phyloP scores from a whole-genome alignment of 2,329 filamentous ascomycete genomes.

The Leptographium lundbergii region DNA sequence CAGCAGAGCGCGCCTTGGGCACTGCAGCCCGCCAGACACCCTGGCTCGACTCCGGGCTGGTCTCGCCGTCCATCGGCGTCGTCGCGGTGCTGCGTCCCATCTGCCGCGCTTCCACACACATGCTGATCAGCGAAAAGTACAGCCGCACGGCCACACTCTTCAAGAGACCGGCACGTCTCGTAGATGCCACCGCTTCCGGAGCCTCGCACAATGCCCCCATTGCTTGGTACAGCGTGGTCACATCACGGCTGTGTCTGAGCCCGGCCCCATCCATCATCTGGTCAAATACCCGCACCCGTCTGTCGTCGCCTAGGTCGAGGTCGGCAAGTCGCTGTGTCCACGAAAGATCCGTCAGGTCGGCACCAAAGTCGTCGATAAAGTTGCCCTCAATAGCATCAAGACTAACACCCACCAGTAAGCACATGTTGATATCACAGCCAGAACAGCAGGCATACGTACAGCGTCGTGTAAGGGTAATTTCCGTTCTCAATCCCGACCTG shows the following conservation, averaged over 20 bases:
- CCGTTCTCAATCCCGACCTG: not conserved
- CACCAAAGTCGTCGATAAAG: constrained; percentile 2
- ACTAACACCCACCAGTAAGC: not conserved
- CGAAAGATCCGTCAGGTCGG: constrained; percentile 2
- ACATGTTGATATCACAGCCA: not conserved
- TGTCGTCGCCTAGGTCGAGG: not conserved
- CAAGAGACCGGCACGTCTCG: constrained; percentile 5
- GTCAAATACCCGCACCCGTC: constrained; percentile 3
- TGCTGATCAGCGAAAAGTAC: constrained; percentile 12
- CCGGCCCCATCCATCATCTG: not conserved
- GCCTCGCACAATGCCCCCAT: constrained; percentile 7
- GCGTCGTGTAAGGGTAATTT: constrained; percentile 7
- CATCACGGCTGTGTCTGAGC: not conserved
- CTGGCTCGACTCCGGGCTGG: not conserved
- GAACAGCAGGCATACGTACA: constrained; percentile 5
- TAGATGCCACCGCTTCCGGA: not conserved
- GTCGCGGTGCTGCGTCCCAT: not conserved
- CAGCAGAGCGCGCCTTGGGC: not conserved
- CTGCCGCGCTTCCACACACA: constrained; percentile 8
- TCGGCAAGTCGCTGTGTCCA: constrained; percentile 6
- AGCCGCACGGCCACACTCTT: constrained; percentile 7
- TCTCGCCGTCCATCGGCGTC: not conserved
- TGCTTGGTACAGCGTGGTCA: constrained; percentile 4
- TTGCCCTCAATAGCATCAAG: constrained; percentile 5
- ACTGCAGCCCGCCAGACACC: too few relatives aligned